Evolutionary conservation across 768 basidiomycete genomes (phyloP).

Genomic region (Tulasnella sp.): DNA sequence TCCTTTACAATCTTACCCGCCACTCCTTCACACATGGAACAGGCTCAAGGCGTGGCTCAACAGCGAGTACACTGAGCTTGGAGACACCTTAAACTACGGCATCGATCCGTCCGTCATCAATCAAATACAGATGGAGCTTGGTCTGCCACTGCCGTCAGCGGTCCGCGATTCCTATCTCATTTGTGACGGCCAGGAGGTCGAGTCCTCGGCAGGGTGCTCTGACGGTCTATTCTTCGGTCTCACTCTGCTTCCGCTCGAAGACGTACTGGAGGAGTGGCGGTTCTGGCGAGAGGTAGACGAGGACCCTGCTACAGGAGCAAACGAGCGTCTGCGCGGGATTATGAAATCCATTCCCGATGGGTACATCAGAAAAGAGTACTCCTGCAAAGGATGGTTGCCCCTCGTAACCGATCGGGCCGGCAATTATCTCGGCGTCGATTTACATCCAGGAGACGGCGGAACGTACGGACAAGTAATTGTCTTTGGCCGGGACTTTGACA

Average conservation of each 20-base stretch:
- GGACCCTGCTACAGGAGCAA: conserved; percentile 81
- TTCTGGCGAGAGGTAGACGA: conserved; percentile 95
- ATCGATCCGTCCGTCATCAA: conserved; percentile 75
- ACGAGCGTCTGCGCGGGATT: conserved; percentile 58
- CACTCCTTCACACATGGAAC: conserved; percentile 76
- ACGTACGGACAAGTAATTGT: conserved; percentile 89
- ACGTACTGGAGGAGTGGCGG: conserved; percentile 90
- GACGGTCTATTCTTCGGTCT: conserved; percentile 96
- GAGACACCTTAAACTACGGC: conserved; percentile 92
- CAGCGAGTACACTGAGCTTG: conserved; percentile 87
- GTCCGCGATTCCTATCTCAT: conserved; percentile 87
- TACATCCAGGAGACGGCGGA: conserved; percentile 77
- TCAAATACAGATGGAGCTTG: conserved; percentile 78
- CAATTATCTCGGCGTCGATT: conserved; percentile 94
- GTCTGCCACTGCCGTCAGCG: conserved; percentile 73
- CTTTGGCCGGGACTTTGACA: conserved; percentile 98
- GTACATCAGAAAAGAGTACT: conserved; percentile 87
- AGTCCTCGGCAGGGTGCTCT: conserved; percentile 79
- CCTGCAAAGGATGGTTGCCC: conserved; percentile 94
- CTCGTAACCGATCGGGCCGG: conserved; percentile 89
- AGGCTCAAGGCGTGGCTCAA: conserved; percentile 77
- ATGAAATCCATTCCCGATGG: conserved; percentile 88
- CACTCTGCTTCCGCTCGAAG: conserved; percentile 85
- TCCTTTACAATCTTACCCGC: conserved; percentile 56
- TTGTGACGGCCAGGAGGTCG: conserved; percentile 91